Evolutionary conservation across 352 stramenopile genomes (phyloP), one percentile per base, ranked within the genome.

Genomic region (Phytophthora sojae): DNA sequence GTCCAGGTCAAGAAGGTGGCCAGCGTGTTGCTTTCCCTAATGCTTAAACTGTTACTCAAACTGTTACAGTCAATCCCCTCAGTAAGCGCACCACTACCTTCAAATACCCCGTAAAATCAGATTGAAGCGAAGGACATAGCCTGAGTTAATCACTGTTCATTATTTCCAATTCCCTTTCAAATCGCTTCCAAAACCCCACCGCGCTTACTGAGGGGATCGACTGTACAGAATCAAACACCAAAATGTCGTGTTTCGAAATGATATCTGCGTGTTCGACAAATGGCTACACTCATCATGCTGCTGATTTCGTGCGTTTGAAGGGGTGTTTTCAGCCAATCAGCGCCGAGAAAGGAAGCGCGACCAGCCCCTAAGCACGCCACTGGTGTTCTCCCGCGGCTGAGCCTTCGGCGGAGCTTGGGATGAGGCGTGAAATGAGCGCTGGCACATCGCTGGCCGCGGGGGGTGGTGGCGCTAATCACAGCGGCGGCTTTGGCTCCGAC

Each of bases 251-350:
- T 37, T 76, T 76, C 11, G 6, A 47, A 12, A 6, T 44, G 26
- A 58, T 51, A 62, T 76, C 35, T 56, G 57, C 57, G 19, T 26
- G 51, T 57, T 53, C 35, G 21, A 42, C 26, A 60, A 21, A 71
- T 71, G 56, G 64, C 64, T 65, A 65, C 64, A 71, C 25, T 45
- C 15, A 23, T 6, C 21, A 6, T 39, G 6, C 30, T 50, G 19
- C 21, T 14, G 19, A 14, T 32, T 39, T 12, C 5, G 29, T 30
- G 39, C 63, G 62, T 68, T 68, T 68, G 54, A 44, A 62, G 19
- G 23, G 37, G 32, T 30, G 3, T 69, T 76, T 74, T 75, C 60
- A 65, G 39, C 73, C 68, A 80, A 74, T 80, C 58, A 61, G 15
- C 6, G 29, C 4, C 19, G 21, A 23, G 11, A 59, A 55, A 73